phyloP scores from a whole-genome alignment of 192 early-diverging fungal species.

The Powellomyces hirtus region DNA sequence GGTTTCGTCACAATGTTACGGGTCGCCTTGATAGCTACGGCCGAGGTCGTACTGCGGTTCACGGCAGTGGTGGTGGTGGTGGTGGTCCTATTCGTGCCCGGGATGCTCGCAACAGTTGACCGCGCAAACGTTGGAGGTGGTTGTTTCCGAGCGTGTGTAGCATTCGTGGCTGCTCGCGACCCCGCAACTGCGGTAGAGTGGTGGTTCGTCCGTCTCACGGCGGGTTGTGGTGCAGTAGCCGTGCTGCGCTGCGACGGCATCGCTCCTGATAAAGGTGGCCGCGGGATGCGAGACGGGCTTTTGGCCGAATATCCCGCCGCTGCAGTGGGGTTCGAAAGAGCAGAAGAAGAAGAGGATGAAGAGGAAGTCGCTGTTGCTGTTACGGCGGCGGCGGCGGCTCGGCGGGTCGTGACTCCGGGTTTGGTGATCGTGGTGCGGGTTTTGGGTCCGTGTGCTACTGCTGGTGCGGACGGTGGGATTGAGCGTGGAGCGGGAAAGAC shows the following conservation, averaged over 20 bases:
- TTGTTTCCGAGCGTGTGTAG: not conserved
- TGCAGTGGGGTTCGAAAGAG: not conserved
- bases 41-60: too few species aligned
- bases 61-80: too few species aligned
- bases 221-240: not conserved
- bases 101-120: not conserved
- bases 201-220: not conserved
- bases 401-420: not conserved
- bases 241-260: too few species aligned
- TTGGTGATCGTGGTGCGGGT: not conserved
- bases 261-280: too few species aligned
- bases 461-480: too few species aligned
- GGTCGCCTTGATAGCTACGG: too few species aligned
- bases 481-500: not conserved
- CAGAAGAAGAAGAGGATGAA: too few species aligned
- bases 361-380: too few species aligned
- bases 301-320: not conserved
- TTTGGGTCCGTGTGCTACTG: not conserved
- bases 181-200: not conserved
- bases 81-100: too few species aligned
- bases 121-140: not conserved
- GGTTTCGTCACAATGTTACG: too few species aligned
- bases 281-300: not conserved
- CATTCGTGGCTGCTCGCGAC: not conserved
- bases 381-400: not conserved